Evolutionary conservation across 1,284 basidiomycete genomes (phyloP).

Genomic region (Austroboletus olivaceoglutinosus): DNA sequence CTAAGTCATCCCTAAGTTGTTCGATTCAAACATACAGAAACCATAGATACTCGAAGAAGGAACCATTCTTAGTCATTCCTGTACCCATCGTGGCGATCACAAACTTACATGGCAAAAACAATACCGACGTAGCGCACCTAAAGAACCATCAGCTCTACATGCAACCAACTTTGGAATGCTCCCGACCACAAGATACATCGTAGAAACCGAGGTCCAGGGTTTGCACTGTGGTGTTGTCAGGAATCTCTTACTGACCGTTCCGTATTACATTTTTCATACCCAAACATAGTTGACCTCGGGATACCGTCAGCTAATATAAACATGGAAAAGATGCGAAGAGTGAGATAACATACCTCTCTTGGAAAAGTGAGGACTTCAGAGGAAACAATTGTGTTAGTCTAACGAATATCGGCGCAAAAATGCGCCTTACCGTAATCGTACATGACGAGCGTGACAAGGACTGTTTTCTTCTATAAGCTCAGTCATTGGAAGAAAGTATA

Average conservation of each 20-base stretch:
- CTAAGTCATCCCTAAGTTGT: not conserved
- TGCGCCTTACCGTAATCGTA: not conserved
- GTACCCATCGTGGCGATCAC: not conserved
- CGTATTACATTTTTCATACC: not conserved
- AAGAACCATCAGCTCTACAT: not conserved
- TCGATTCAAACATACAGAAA: not conserved
- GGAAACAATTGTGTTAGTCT: not conserved
- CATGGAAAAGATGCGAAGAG: not conserved
- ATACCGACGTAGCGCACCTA: not conserved
- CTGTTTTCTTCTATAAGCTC: not conserved
- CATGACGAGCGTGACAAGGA: not conserved
- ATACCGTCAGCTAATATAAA: not conserved
- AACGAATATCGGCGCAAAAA: not conserved
- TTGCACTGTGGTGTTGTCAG: not conserved
- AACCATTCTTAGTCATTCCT: not conserved
- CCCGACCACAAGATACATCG: not conserved
- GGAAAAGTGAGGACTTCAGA: not conserved
- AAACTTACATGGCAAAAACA: not conserved
- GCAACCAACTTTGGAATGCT: not conserved
- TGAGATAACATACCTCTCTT: not conserved
- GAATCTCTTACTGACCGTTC: not conserved
- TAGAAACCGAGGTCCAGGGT: not conserved
- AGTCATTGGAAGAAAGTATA: not conserved
- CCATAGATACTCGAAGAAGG: not conserved
- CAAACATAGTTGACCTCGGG: not conserved